These are phyloP conservation scores for Botryotinia narcissicola DNA, from an alignment of 2,329 filamentous ascomycete genomes.

Conservation along the genomic window DNA sequence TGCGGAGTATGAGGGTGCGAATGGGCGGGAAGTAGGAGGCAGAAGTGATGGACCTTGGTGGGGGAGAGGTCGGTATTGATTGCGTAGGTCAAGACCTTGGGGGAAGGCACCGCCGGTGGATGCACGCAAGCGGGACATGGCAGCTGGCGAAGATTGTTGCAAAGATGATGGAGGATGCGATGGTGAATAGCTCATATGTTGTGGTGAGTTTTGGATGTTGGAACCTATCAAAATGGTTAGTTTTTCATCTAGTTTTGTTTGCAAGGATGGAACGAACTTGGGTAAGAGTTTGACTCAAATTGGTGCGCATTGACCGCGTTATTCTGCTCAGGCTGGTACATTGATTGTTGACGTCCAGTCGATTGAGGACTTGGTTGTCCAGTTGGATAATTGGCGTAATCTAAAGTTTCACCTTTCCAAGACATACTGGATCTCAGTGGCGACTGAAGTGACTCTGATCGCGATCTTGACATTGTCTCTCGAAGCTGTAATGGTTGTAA, in stretches of 20 bases:
- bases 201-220: slow-evolving; percentile 47
- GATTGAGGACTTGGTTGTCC: slow-evolving; percentile 48
- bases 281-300: slow-evolving; percentile 53
- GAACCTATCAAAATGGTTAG: slow-evolving; percentile 41
- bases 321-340: slow-evolving; percentile 51
- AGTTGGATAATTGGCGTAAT: slow-evolving; percentile 52
- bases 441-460: slow-evolving; percentile 58
- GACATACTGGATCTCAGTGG: slow-evolving; percentile 59
- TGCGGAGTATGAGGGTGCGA: slow-evolving; percentile 45
- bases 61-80: slow-evolving; percentile 45
- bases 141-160: slow-evolving; percentile 46
- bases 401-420: slow-evolving; percentile 60
- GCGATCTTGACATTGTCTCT: slow-evolving; percentile 55
- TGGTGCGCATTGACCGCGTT: slow-evolving; percentile 44
- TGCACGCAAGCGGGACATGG: slow-evolving; percentile 48
- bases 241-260: slow-evolving; percentile 29
- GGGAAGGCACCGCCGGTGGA: slow-evolving; percentile 48
- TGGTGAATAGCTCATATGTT: slow-evolving; percentile 50
- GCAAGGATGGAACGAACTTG: slow-evolving; percentile 42
- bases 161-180: slow-evolving; percentile 42
- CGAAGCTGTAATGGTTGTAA: slow-evolving; percentile 58
- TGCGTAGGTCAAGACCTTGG: slow-evolving; percentile 46
- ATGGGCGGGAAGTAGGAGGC: slow-evolving; percentile 37
- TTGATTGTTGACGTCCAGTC: slow-evolving; percentile 47
- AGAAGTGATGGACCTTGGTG: slow-evolving; percentile 33